phyloP scores from a whole-genome alignment of 371 early-diverging fungal genomes.

The Mortierella sp. region DNA sequence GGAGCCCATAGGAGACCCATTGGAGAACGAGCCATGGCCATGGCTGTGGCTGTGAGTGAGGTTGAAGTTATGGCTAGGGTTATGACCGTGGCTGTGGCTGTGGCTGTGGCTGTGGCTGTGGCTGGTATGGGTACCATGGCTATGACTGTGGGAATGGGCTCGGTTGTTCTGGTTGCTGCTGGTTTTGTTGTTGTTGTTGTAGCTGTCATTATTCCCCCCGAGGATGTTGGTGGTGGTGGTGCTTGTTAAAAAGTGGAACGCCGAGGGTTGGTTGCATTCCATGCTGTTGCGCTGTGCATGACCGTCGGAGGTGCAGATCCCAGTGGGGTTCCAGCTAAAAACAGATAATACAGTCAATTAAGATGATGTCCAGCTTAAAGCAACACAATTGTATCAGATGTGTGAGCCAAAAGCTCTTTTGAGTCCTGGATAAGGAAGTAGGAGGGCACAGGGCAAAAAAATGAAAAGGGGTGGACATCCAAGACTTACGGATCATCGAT shows the following conservation, averaged over 20 bases:
- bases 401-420: neutral
- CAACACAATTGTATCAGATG: neutral
- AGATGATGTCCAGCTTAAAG: neutral
- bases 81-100: conserved; percentile 4
- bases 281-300: conserved; percentile 15
- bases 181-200: neutral
- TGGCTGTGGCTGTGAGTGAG: conserved; percentile 6
- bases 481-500: conserved; percentile 36
- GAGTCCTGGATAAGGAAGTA: neutral
- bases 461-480: neutral
- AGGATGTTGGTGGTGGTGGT: neutral
- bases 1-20: conserved; percentile 23
- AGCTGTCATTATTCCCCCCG: neutral
- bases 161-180: neutral
- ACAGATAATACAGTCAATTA: conserved; percentile 12
- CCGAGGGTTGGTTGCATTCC: conserved; percentile 26
- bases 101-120: neutral
- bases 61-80: neutral
- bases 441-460: neutral
- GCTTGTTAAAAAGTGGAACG: conserved; percentile 39
- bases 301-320: conserved; percentile 19
- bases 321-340: conserved; percentile 30
- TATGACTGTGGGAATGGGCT: conserved; percentile 2
- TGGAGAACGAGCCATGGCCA: conserved; percentile 15
- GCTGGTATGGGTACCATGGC: neutral